A percentile compares a stretch with the other conserved stretches of the same genome.
Conservation (phyloP, 768 basidiomycete species). For the Dentipellis fragilis region DNA sequence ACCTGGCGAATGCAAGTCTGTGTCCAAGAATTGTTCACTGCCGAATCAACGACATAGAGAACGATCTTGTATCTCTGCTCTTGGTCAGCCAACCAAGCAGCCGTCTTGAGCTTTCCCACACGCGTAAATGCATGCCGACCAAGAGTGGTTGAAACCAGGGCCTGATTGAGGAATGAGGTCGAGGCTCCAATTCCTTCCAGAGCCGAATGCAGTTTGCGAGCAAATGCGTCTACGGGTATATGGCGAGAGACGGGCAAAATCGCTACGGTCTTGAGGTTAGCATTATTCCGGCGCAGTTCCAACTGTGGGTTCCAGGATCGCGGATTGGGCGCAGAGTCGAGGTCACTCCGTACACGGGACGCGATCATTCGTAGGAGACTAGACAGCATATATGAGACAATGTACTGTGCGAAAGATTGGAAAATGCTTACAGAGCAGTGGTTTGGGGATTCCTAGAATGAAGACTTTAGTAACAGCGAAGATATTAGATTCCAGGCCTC, state of each 20-base stretch:
- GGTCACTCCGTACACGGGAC: conserved; percentile 77
- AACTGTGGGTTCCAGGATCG: conserved; percentile 41
- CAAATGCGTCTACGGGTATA: conserved; percentile 85
- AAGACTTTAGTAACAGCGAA: background rate
- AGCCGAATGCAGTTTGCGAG: conserved; percentile 78
- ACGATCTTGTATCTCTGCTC: conserved; percentile 92
- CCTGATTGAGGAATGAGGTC: conserved; percentile 89
- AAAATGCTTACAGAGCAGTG: conserved; percentile 58
- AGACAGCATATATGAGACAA: background rate
- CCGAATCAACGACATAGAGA: conserved; percentile 92
- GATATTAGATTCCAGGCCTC: background rate
- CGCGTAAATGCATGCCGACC: conserved; percentile 92
- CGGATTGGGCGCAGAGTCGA: conserved; percentile 49
- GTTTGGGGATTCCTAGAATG: conserved; percentile 80
- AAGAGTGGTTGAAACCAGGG: conserved; percentile 82
- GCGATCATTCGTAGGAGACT: conserved; percentile 86
- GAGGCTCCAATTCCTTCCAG: conserved; percentile 91
- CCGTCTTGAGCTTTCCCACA: conserved; percentile 95
- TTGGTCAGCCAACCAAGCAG: conserved; percentile 90
- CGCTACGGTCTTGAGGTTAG: conserved; percentile 90
- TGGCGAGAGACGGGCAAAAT: conserved; percentile 80
- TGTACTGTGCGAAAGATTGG: background rate
- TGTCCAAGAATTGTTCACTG: conserved; percentile 94
- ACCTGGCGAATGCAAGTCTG: conserved; percentile 96
- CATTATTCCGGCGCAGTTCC: conserved; percentile 68